phyloP scores from a whole-genome alignment of 2,329 filamentous ascomycete genomes.

The Phoma herbarum region DNA sequence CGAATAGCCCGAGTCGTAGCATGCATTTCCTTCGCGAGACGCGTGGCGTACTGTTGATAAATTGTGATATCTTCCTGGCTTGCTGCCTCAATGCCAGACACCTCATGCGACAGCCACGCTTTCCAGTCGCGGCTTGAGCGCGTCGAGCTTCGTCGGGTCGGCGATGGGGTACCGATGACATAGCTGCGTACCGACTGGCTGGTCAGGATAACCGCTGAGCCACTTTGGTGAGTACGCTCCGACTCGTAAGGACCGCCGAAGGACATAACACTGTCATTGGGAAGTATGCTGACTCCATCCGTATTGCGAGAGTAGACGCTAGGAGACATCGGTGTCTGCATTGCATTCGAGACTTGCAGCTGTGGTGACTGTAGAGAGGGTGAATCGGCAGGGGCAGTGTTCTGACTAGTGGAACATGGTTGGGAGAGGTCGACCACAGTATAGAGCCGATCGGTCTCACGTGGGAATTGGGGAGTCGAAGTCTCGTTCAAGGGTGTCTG shows the following conservation, averaged over 20 bases:
- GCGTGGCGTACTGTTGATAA: slow-evolving; percentile 31
- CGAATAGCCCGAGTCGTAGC: slow-evolving; percentile 23
- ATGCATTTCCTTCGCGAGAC: slow-evolving; percentile 23
- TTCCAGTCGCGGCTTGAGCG: slow-evolving; percentile 57
- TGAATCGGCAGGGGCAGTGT: background rate
- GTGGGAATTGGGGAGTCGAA: slow-evolving; percentile 38
- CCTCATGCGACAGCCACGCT: slow-evolving; percentile 57
- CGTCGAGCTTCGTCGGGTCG: slow-evolving; percentile 30
- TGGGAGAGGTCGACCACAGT: slow-evolving; percentile 22
- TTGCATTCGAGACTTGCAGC: slow-evolving; percentile 5
- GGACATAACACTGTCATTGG: slow-evolving; percentile 48
- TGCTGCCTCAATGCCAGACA: slow-evolving; percentile 48
- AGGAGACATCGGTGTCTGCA: slow-evolving; percentile 52
- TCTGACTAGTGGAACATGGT: background rate
- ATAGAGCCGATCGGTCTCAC: slow-evolving; percentile 38
- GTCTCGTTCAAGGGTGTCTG: slow-evolving; percentile 51
- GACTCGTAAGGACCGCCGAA: slow-evolving; percentile 25
- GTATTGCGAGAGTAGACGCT: slow-evolving; percentile 59
- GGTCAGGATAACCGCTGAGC: slow-evolving; percentile 55
- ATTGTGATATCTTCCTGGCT: slow-evolving; percentile 43
- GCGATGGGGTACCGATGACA: slow-evolving; percentile 46
- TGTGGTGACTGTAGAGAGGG: slow-evolving; percentile 21
- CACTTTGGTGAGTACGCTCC: slow-evolving; percentile 26
- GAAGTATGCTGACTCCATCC: slow-evolving; percentile 49
- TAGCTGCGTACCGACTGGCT: slow-evolving; percentile 57